A percentile compares a stretch with the other conserved stretches of the same genome.
Conservation (phyloP, 148 eudicot species). For the Oxyria digyna region DNA sequence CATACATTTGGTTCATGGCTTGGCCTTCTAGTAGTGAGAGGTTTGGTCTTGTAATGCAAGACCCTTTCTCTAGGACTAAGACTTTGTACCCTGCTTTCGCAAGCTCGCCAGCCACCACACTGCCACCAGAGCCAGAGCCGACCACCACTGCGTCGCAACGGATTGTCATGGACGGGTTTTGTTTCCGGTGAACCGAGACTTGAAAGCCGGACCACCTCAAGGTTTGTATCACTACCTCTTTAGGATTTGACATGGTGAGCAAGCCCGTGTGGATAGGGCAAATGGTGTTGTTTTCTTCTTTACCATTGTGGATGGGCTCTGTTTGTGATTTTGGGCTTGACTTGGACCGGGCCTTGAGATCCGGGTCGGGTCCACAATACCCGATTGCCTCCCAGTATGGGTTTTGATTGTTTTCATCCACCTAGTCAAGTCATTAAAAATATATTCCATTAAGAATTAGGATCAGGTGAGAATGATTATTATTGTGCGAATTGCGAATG, state of each 20-base stretch:
- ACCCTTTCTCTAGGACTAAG: slow-evolving; percentile 63
- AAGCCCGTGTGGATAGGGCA: slow-evolving; percentile 54
- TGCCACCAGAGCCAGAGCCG: slow-evolving; percentile 76
- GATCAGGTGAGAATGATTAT: no score
- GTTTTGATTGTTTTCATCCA: slow-evolving; percentile 45
- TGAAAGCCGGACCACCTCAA: slow-evolving; percentile 25
- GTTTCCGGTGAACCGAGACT: slow-evolving; percentile 16
- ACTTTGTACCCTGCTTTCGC: slow-evolving; percentile 71
- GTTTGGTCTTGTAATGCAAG: slow-evolving; percentile 34
- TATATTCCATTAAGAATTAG: no score
- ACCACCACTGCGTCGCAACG: slow-evolving; percentile 63
- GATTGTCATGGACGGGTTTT: slow-evolving; percentile 24
- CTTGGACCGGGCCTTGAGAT: slow-evolving; percentile 11
- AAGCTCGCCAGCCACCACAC: slow-evolving; percentile 55
- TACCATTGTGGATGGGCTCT: slow-evolving; percentile 6
- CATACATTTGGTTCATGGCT: slow-evolving; percentile 51
- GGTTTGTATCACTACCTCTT: slow-evolving; percentile 12
- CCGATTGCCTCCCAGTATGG: slow-evolving; percentile 59
- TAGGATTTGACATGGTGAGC: slow-evolving; percentile 17
- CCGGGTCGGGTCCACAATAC: slow-evolving; percentile 59
- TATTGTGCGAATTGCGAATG: no score
- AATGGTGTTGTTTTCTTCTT: slow-evolving; percentile 14
- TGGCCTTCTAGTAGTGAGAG: slow-evolving; percentile 63
- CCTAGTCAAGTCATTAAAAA: slow-evolving; percentile 19
- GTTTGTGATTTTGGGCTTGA: background rate